Base-by-base conservation (phyloP, 2,329 filamentous ascomycete species). In the Colletotrichum tanaceti region DNA sequence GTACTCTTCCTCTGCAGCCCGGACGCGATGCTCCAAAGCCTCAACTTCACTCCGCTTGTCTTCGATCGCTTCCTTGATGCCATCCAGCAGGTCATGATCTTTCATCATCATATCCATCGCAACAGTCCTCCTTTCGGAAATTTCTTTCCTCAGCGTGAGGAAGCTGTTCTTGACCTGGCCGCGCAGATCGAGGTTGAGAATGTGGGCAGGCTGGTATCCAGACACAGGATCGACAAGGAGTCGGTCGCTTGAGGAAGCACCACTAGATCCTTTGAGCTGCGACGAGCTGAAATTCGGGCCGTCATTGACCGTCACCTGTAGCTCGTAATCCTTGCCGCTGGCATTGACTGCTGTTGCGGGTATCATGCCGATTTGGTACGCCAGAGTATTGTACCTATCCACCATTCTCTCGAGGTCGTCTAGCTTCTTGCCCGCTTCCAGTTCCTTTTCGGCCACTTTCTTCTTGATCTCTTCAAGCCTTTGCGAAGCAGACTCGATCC, bases 1-100 rank as follows among this genome's bases (percentile, higher is more conserved):
- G 77, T 97, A 97, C 77, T 98, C 94, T 75, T 97, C 93, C 77
- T 97, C 92, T 0, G 95, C 94, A 20, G 93, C 93, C 41, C 93
- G 89, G 53, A 97, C 92, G 50, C 92, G 89, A 79, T 98, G 95
- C 73, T 95, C 92, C 18, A 99, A 84, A 4, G 93, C 92, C 77
- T 98, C 95, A 20, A 99, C 93, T 77, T 99, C 96, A 72, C 90
- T 91, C 70, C 91, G 88, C 82, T 97, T 98, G 80, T 99, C 95
- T 77, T 98, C 94, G 79, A 99, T 96, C 18, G 94, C 94, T 80
- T 99, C 97, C 79, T 96, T 96, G 78, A 98, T 95, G 73, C 92
- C 93, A 78, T 98, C 94, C 11, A 99, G 88, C 71, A 97, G 86
- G 77, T 98, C 96, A 75, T 97, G 92, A 73, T 97, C 94, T 76